Base-by-base conservation (phyloP, 1,139 yeast genomes). In the Yamadazyma dushanensis region DNA sequence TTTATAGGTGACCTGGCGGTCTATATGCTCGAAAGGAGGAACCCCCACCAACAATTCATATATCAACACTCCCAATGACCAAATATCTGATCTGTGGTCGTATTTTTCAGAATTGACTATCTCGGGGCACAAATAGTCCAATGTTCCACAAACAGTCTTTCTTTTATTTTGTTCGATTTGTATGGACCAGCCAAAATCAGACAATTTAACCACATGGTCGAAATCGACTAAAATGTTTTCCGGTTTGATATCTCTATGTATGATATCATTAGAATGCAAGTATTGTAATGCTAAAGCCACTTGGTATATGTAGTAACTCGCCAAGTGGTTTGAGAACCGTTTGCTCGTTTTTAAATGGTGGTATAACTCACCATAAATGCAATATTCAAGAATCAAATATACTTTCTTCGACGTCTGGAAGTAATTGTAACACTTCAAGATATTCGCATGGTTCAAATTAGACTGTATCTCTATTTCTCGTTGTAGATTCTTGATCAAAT, bases 131-230 rank as follows among this genome's bases (percentile, higher is more conserved):
- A 92, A 62, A 53, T 92, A 92, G 58, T 92, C 98, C 26, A 92
- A 68, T 0, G 98, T 92, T 0, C 98, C 98, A 60, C 98, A 92
- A 64, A 92, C 77, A 0, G 98, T 92, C 49, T 97, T 66, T 44
- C 80, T 59, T 11, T 46, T 47, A 16, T 39, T 37, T 11, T 26
- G 29, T 5, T 16, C 20, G 5, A 44, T 18, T 15, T 56, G 55
- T 1, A 90, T 95, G 39, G 96, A 85, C 97, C 97, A 92, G 9
- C 98, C 98, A 59, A 92, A 92, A 60, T 92, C 98, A 29, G 96
- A 84, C 29, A 92, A 72, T 54, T 88, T 89, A 34, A 90, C 70
- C 24, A 73, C 70, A 47, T 88, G 85, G 53, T 86, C 78, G 37
- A 80, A 73, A 5, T 88, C 86, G 8, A 90, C 64, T 35, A 90